Base-by-base conservation (phyloP, 2,329 filamentous ascomycete species). In the Stemphylium lycopersici region DNA sequence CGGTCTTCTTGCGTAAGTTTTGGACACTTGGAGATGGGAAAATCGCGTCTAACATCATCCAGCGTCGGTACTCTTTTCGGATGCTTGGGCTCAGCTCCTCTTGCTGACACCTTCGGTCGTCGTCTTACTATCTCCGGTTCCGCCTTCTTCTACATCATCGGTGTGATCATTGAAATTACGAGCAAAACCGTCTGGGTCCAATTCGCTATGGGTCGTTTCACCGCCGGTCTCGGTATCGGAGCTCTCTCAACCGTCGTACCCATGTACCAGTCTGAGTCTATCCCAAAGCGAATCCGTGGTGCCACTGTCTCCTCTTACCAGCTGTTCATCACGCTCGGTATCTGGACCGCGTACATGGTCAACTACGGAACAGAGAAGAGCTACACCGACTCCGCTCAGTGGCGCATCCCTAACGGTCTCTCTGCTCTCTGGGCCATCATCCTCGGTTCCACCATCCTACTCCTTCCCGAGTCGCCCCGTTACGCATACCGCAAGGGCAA, bases 41-140 rank as follows among this genome's bases (percentile, higher is more conserved):
- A 22, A 22, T 41, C 29, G 12, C 26, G 6, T 36, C 50, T 65
- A 38, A 68, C 47, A 29, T 13, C 16, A 44, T 3, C 15, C 34
- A 69, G 67, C 0, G 86, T 87, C 32, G 89, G 89, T 43, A 91
- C 89, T 12, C 90, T 92, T 69, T 85, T 91, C 56, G 90, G 90
- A 36, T 84, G 88, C 12, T 78, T 91, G 6, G 71, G 75, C 42
- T 77, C 77, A 18, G 79, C 85, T 15, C 84, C 83, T 37, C 77
- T 89, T 34, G 84, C 86, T 41, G 87, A 89, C 58, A 75, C 73
- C 2, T 78, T 88, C 50, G 87, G 87, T 36, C 84, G 87, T 10
- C 81, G 83, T 37, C 74, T 83, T 8, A 83, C 84, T 18, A 90
- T 90, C 62, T 85, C 84, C 13, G 72, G 78, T 34, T 83, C 85